Evolutionary conservation across 805 yeast species (phyloP), one percentile per base, ranked within the genome.

Genomic region (Saturnispora sekii): DNA sequence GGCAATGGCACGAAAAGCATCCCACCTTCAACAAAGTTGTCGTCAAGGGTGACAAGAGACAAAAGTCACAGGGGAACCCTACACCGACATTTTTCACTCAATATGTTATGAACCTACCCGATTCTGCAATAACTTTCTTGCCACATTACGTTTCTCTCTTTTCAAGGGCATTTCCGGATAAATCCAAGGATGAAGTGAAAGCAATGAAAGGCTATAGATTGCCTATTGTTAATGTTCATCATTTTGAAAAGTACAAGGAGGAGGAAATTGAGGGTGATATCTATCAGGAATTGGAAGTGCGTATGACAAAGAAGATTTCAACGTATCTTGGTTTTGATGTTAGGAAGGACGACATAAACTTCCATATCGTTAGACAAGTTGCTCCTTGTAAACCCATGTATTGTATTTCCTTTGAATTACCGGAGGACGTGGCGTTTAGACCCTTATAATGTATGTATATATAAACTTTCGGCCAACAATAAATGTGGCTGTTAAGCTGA

Each of bases 371-470:
- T 9, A 77, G 99, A 59, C 81, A 80, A 60, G 98, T 93, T 7
- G 90, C 98, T 1, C 98, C 98, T 4, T 86, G 97, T 5, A 93
- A 93, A 59, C 90, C 90, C 31, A 93, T 93, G 98, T 89, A 76
- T 60, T 87, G 97, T 64, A 84, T 87, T 3, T 70, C 88, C 6
- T 89, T 89, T 63, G 62, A 63, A 55, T 69, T 93, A 30, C 94
- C 95, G 0, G 71, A 69, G 52, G 77, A 72, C 47, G 78, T 81
- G 43, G 86, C 84, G 7, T 80, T 79, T 43, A 43, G 46, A 38
- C 42, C 46, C 5, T 2, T 43, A 8, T 32, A 43, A 26, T 11
- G 9, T 17, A 17, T 8, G 11, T 30, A 15, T 39, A 3, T 38
- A 29, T 32, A 32, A 4, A 32, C 12, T 32, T n/a, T n/a, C n/a